Percentiles rank a stretch among this genome's conserved stretches.
phyloP scores from a whole-genome alignment of 257 asterid species.

The Capsicum chinense region DNA sequence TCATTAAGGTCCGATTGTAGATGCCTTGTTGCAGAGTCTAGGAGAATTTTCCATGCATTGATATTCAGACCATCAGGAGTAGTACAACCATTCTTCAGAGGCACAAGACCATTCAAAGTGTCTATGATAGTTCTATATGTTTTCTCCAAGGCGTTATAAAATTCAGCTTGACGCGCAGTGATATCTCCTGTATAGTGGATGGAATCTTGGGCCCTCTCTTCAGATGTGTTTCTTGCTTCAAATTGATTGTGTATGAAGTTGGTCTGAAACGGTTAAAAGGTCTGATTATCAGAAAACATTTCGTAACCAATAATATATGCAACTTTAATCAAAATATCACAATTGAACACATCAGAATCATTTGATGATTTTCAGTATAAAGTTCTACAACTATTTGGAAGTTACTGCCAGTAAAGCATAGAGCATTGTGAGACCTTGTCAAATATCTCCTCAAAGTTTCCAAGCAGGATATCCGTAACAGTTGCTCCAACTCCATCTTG shows the following conservation, averaged over 20 bases:
- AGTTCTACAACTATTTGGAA: not conserved
- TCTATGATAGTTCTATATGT: constrained; percentile 46
- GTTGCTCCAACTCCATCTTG: constrained; percentile 48
- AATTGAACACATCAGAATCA: not conserved
- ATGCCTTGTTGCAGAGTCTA: constrained; percentile 54
- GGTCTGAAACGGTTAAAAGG: constrained; percentile 57
- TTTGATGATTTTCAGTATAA: constrained; percentile 8
- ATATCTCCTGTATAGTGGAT: constrained; percentile 29
- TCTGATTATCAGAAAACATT: not conserved
- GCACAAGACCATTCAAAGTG: constrained; percentile 47
- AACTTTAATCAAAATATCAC: constrained; percentile 12
- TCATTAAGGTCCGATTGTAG: constrained; percentile 66
- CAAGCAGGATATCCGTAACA: constrained; percentile 54
- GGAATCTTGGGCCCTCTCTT: constrained; percentile 35
- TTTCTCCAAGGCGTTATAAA: constrained; percentile 49
- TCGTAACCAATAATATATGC: not conserved
- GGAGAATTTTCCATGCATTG: constrained; percentile 59
- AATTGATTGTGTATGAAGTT: constrained; percentile 46
- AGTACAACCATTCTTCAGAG: constrained; percentile 46
- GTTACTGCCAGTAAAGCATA: constrained; percentile 3
- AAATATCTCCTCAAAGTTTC: constrained; percentile 59
- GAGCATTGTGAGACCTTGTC: constrained; percentile 51
- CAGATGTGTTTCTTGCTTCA: constrained; percentile 37
- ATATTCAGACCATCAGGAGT: constrained; percentile 54
- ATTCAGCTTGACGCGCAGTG: constrained; percentile 45